Base-by-base conservation (phyloP, 2,329 filamentous ascomycete species). In the Chrysosphaeria jannelii region DNA sequence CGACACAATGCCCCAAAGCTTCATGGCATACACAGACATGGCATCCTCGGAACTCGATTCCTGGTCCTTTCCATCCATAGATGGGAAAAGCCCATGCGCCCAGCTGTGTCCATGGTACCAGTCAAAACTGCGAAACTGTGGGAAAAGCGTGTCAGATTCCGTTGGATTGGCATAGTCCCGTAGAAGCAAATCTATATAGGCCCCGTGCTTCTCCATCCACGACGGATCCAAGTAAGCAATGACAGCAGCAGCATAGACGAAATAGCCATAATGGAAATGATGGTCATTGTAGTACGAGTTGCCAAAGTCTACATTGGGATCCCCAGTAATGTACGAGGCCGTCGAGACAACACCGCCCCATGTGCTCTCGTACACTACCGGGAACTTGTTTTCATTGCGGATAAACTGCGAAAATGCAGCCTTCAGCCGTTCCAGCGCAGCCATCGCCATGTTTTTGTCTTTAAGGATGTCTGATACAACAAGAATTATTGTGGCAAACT, bases 81-180 rank as follows among this genome's bases (percentile, higher is more conserved):
- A 53, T 30, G 70, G 58, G 35, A 62, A 72, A 5, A 81, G 45
- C 1, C 72, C 72, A 26, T 75, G 76, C 3, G 81, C 81, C 76
- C 81, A 91, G 28, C 69, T 78, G 50, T 93, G 85, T 2, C 81
- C 85, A 36, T 88, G 65, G 41, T 67, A 93, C 75, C 76, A 91
- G 44, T 93, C 85, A 37, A 91, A 93, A 27, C 53, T 61, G 23
- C 85, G 61, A 29, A 58, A 79, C 33, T 75, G 66, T 0, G 81
- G 79, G 42, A 88, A 93, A 34, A 62, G 62, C 14, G 53, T 50
- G 38, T 90, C 79, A 10, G 54, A 40, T 3, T 51, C 38, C 33
- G 59, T 66, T 0, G 78, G 66, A 42, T 90, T 90, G 21, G 78
- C 68, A 23, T 58, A 45, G 32, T 97, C 85, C 27, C 85, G 68